phyloP scores from a whole-genome alignment of 176 grass and related monocot species.

The Musa schizocarpa region DNA sequence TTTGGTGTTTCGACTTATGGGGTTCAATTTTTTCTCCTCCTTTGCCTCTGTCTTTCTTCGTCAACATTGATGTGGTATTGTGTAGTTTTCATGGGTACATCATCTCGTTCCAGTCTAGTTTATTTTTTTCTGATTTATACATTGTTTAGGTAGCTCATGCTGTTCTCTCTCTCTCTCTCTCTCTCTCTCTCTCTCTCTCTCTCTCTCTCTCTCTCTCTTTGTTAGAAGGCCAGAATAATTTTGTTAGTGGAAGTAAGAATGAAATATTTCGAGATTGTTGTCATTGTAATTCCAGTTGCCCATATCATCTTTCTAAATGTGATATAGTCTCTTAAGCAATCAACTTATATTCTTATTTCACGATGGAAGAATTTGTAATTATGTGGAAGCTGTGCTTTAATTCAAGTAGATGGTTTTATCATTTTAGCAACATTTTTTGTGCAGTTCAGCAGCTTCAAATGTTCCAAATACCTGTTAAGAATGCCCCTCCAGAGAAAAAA shows the following conservation, averaged over 20 bases:
- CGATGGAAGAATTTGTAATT: background rate
- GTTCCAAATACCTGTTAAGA: slow-evolving; percentile 66
- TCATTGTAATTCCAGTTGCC: background rate
- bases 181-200: too few relatives aligned
- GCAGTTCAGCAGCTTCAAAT: slow-evolving; percentile 95
- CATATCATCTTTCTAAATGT: background rate
- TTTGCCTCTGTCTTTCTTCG: background rate
- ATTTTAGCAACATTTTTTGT: slow-evolving; percentile 4
- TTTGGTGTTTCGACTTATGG: background rate
- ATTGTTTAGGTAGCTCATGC: too few relatives aligned
- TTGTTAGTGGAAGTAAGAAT: background rate
- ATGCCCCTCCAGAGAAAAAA: slow-evolving; percentile 49
- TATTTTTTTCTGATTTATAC: too few relatives aligned
- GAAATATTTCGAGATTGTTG: background rate
- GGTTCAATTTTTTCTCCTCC: background rate
- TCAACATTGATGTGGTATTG: background rate
- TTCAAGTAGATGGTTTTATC: background rate
- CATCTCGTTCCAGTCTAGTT: too few relatives aligned
- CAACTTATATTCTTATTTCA: background rate
- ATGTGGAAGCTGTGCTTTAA: background rate
- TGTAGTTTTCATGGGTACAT: too few relatives aligned
- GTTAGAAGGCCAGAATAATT: background rate
- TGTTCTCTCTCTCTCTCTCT: too few relatives aligned
- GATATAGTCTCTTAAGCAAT: background rate
- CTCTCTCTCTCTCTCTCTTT: too few relatives aligned